phyloP scores from a whole-genome alignment of 2,329 filamentous ascomycete species.

The Trichocomaceae sp. region DNA sequence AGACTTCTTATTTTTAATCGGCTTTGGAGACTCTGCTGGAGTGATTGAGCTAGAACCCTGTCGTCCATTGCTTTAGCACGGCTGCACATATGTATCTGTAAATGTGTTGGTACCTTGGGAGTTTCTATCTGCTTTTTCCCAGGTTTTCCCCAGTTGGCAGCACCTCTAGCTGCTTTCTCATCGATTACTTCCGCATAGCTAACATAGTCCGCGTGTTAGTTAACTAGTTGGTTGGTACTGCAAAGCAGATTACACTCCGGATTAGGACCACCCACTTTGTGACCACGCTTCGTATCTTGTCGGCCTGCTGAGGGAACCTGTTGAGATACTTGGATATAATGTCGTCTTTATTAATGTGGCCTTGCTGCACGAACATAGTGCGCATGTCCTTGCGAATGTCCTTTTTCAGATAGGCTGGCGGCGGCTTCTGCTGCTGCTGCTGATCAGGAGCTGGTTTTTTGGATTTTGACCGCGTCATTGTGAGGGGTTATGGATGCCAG shows the following conservation, averaged over 20 bases:
- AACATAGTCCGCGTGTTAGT: background rate
- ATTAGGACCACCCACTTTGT: background rate
- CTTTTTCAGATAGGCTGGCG: background rate
- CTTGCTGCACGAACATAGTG: background rate
- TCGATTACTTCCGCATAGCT: constrained; percentile 9
- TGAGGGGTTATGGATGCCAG: background rate
- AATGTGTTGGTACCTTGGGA: background rate
- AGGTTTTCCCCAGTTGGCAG: background rate
- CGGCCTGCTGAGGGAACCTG: background rate
- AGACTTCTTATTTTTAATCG: background rate
- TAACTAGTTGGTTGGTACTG: too few relatives aligned
- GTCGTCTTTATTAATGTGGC: constrained; percentile 3
- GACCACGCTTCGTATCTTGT: constrained; percentile 5
- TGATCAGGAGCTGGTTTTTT: background rate
- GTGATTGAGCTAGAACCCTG: background rate
- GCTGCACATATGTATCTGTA: background rate
- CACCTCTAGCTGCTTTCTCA: constrained; percentile 5
- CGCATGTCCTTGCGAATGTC: constrained; percentile 14
- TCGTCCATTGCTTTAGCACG: background rate
- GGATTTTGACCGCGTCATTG: constrained; percentile 1
- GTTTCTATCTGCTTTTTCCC: background rate
- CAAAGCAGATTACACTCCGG: background rate
- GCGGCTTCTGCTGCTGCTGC: background rate
- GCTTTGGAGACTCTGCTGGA: background rate
- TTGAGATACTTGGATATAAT: background rate